Evolutionary conservation across 148 eudicot species (phyloP).

Genomic region (Polygonum maritimum): DNA sequence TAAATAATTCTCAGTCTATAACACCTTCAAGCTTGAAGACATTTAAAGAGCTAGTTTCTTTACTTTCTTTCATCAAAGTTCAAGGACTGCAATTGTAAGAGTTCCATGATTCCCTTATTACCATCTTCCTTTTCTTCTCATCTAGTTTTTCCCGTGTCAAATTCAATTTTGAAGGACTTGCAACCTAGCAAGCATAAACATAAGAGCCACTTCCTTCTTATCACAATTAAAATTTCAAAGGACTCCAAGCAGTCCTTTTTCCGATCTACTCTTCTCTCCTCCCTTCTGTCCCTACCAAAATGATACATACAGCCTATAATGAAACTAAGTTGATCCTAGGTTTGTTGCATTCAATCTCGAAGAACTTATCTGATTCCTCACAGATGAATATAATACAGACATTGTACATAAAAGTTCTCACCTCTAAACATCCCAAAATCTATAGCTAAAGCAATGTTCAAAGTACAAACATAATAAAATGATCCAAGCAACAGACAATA

Average conservation of each 20-base stretch:
- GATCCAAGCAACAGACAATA: neutral
- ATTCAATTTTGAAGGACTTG: neutral
- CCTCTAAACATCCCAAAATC: neutral
- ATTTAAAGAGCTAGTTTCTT: neutral
- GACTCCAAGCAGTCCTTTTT: neutral
- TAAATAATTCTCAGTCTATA: neutral
- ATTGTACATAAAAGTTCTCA: neutral
- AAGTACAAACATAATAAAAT: neutral
- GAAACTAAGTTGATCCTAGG: neutral
- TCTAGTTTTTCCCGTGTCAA: neutral
- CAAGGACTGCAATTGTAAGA: neutral
- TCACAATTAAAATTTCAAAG: neutral
- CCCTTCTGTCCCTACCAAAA: neutral
- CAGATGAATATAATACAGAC: neutral
- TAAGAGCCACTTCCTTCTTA: neutral
- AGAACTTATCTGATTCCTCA: neutral
- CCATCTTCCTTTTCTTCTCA: conserved; percentile 1
- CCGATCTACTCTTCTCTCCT: neutral
- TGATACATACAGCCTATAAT: neutral
- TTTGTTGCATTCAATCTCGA: neutral
- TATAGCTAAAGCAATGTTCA: neutral
- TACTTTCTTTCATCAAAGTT: neutral
- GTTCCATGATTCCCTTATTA: neutral
- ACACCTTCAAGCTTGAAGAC: neutral
- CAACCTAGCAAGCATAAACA: neutral